A percentile compares a stretch with the other conserved stretches of the same genome.
phyloP scores from a whole-genome alignment of 2,329 filamentous ascomycete species.

The Paraphoma chrysanthemicola region DNA sequence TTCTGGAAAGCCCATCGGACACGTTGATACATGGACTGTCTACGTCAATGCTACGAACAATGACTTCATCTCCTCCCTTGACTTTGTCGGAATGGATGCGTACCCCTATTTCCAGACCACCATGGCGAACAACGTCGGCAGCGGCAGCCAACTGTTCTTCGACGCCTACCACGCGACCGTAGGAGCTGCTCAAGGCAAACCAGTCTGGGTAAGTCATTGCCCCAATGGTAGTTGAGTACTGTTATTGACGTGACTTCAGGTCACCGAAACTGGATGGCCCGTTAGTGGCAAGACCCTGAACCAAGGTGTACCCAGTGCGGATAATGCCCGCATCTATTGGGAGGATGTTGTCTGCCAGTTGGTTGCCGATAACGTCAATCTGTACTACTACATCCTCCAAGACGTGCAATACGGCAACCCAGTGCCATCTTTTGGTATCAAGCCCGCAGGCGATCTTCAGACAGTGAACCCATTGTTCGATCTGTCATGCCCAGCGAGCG shows the following conservation, averaged over 20 bases:
- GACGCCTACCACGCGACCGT: slow-evolving; percentile 68
- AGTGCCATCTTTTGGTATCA: slow-evolving; percentile 74
- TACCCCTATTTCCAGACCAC: slow-evolving; percentile 84
- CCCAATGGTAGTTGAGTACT: not conserved
- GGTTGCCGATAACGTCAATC: slow-evolving; percentile 62
- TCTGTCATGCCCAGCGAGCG: slow-evolving; percentile 41
- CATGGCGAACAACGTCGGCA: slow-evolving; percentile 60
- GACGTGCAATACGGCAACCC: slow-evolving; percentile 67
- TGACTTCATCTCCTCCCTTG: slow-evolving; percentile 71
- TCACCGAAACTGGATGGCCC: slow-evolving; percentile 90
- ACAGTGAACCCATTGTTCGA: slow-evolving; percentile 42
- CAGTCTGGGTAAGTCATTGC: slow-evolving; percentile 66
- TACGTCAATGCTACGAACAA: slow-evolving; percentile 74
- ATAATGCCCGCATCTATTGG: slow-evolving; percentile 83
- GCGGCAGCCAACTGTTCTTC: slow-evolving; percentile 72
- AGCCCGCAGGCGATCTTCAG: slow-evolving; percentile 55
- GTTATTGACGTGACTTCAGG: not conserved
- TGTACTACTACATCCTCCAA: slow-evolving; percentile 78
- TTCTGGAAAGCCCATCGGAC: slow-evolving; percentile 69
- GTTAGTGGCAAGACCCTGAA: slow-evolving; percentile 71
- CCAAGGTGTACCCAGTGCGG: slow-evolving; percentile 65
- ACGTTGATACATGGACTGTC: slow-evolving; percentile 86
- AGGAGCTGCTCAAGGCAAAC: slow-evolving; percentile 68
- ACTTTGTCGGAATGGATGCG: slow-evolving; percentile 84
- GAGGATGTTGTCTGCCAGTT: slow-evolving; percentile 75